Evolutionary conservation across 2,329 filamentous ascomycete genomes (phyloP).

Genomic region (Neofusicoccum cordaticola): DNA sequence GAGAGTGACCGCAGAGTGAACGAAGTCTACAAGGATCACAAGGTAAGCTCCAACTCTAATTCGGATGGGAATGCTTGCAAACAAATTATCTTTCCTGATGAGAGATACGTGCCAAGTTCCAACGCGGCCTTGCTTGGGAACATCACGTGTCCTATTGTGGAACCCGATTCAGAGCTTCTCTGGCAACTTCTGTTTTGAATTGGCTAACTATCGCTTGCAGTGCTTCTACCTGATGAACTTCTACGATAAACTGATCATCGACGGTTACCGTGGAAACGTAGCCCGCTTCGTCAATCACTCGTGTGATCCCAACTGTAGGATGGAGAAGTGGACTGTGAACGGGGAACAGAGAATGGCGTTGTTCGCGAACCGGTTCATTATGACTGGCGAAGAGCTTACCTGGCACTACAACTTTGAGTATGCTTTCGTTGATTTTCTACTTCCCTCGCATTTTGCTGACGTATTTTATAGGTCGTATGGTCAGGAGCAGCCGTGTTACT

Average conservation of each 20-base stretch:
- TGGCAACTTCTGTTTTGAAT: neutral
- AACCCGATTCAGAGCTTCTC: too few species aligned
- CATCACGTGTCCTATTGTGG: too few species aligned
- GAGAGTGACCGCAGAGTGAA: slow-evolving; percentile 95
- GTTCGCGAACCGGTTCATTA: slow-evolving; percentile 85
- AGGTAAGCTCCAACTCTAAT: slow-evolving; percentile 56
- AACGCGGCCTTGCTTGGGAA: too few species aligned
- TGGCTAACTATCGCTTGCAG: slow-evolving; percentile 43
- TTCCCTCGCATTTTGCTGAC: neutral
- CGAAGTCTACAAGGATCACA: slow-evolving; percentile 87
- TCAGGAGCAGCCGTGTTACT: slow-evolving; percentile 62
- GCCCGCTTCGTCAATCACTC: slow-evolving; percentile 98
- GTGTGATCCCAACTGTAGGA: slow-evolving; percentile 91
- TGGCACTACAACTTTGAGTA: slow-evolving; percentile 83
- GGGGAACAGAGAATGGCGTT: slow-evolving; percentile 95
- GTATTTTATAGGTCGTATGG: slow-evolving; percentile 32
- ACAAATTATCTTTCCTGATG: neutral
- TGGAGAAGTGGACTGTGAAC: slow-evolving; percentile 96
- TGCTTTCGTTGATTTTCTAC: slow-evolving; percentile 25
- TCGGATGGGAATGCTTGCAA: neutral
- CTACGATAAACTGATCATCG: slow-evolving; percentile 97
- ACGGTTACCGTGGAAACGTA: slow-evolving; percentile 92
- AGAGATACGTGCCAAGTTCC: too few species aligned
- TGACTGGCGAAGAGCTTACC: slow-evolving; percentile 92
- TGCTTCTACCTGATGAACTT: slow-evolving; percentile 99